phyloP scores from a whole-genome alignment of 805 yeast genomes.

The Monosporozyma aquatica region DNA sequence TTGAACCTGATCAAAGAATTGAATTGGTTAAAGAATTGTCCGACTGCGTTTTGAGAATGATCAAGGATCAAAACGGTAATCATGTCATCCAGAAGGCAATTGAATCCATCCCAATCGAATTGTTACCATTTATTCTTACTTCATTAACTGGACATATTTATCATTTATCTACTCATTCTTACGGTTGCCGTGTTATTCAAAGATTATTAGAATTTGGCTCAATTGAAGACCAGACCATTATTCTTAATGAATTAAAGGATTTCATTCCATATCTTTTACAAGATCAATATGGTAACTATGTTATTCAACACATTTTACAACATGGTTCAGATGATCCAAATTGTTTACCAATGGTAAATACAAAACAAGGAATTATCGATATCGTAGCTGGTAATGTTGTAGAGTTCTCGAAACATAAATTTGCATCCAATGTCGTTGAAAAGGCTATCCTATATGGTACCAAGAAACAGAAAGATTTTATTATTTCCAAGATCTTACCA shows the following conservation, averaged over 20 bases:
- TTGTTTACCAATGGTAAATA: slow-evolving; percentile 34
- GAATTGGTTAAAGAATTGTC: slow-evolving; percentile 61
- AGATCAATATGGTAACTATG: slow-evolving; percentile 97
- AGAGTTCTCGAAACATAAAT: slow-evolving; percentile 86
- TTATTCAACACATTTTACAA: slow-evolving; percentile 89
- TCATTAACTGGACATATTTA: slow-evolving; percentile 63
- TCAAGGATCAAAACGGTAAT: slow-evolving; percentile 95
- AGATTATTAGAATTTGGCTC: slow-evolving; percentile 76
- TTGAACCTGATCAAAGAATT: slow-evolving; percentile 55
- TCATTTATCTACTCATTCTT: slow-evolving; percentile 87
- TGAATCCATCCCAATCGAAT: slow-evolving; percentile 68
- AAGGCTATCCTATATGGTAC: slow-evolving; percentile 76
- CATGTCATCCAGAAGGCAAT: slow-evolving; percentile 95
- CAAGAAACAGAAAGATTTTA: slow-evolving; percentile 46
- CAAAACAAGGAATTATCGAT: slow-evolving; percentile 41
- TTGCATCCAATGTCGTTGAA: slow-evolving; percentile 96
- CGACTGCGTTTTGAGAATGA: slow-evolving; percentile 52
- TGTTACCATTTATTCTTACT: slow-evolving; percentile 61
- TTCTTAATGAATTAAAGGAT: slow-evolving; percentile 63
- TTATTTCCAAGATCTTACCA: slow-evolving; percentile 59
- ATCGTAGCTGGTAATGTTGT: slow-evolving; percentile 68
- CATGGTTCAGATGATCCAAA: slow-evolving; percentile 18
- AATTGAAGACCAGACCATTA: slow-evolving; percentile 51
- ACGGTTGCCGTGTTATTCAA: slow-evolving; percentile 96
- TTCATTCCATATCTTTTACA: slow-evolving; percentile 71